Evolutionary conservation across 306 rosid species (phyloP), one percentile per base, ranked within the genome.

Genomic region (Gastrolobium villosum): DNA sequence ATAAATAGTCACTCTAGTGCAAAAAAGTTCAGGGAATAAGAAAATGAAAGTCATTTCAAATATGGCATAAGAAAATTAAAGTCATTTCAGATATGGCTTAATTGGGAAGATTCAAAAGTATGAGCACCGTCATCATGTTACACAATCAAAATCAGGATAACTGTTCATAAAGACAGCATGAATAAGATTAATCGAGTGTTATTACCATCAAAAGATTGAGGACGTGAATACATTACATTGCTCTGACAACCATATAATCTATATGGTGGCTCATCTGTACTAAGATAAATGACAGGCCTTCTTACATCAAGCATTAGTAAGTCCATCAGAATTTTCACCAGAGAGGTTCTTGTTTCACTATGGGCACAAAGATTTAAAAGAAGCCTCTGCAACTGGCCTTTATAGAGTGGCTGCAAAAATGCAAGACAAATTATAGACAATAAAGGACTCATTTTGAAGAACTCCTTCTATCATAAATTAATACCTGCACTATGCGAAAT

Each of bases 361-460:
- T 96, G 97, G 59, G 99, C 95, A 77, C 98, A 93, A 39, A 96
- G 86, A 82, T 96, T 96, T 84, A 96, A 86, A 72, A 96, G 94
- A 85, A 96, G 96, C 93, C 92, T 93, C 89, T 88, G 98, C 80
- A 96, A 88, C 84, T 91, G 98, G 57, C 97, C 98, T 82, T 90
- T 96, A 80, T 93, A 96, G 62, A 93, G 87, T 43, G 99, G 99
- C 99, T 96, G 96, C 83, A 87, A 87, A 79, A 82, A 15, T 15
- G 44, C 11, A 65, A 57, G 70, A 70, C 31, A 13, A 66, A 83
- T 40, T 84, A 53, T 75, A 63, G 36, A 36, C 57, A 66, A 56
- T 41, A 46, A 28, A 63, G 66, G 30, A 62, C 46, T 1, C 45
- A 45, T 61, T 61, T 20, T 20, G 57, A 82, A 83, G 79, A 44